phyloP scores from a whole-genome alignment of 164 flowering plant species.

The Echeveria elegans region DNA sequence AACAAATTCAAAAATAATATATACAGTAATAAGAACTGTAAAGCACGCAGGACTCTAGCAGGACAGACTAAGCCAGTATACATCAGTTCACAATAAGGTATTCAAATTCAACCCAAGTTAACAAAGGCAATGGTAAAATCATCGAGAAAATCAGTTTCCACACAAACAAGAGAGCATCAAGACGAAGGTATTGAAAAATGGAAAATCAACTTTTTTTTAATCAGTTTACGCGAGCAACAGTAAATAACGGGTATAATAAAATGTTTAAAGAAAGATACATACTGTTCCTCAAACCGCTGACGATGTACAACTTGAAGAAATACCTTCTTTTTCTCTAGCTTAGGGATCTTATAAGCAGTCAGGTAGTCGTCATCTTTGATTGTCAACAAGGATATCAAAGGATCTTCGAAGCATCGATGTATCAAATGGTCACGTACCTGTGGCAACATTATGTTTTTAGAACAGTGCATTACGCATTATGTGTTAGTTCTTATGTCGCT shows the following conservation, averaged over 20 bases:
- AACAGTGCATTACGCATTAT: neutral
- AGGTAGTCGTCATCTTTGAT: slow-evolving; percentile 89
- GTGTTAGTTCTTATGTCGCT: neutral
- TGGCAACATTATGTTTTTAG: slow-evolving; percentile 7
- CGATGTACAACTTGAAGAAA: slow-evolving; percentile 75
- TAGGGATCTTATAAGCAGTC: slow-evolving; percentile 75
- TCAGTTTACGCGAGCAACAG: neutral
- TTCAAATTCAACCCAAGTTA: too few relatives aligned
- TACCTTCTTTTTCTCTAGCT: slow-evolving; percentile 38
- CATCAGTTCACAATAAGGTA: too few relatives aligned
- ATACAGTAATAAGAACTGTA: too few relatives aligned
- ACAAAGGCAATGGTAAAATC: too few relatives aligned
- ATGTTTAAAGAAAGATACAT: slow-evolving; percentile 24
- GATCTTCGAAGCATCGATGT: slow-evolving; percentile 75
- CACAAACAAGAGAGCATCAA: neutral
- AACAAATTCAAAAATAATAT: too few relatives aligned
- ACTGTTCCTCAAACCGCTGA: slow-evolving; percentile 68
- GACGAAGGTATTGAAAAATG: too few relatives aligned
- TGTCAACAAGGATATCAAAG: slow-evolving; percentile 53
- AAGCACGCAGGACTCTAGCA: too few relatives aligned
- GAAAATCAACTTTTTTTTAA: neutral
- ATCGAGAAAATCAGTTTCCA: too few relatives aligned
- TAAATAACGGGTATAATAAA: neutral
- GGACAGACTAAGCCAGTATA: too few relatives aligned
- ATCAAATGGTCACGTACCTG: slow-evolving; percentile 70